Conservation (phyloP, 2,329 filamentous ascomycete genomes). For the Alternaria triticimaculans region DNA sequence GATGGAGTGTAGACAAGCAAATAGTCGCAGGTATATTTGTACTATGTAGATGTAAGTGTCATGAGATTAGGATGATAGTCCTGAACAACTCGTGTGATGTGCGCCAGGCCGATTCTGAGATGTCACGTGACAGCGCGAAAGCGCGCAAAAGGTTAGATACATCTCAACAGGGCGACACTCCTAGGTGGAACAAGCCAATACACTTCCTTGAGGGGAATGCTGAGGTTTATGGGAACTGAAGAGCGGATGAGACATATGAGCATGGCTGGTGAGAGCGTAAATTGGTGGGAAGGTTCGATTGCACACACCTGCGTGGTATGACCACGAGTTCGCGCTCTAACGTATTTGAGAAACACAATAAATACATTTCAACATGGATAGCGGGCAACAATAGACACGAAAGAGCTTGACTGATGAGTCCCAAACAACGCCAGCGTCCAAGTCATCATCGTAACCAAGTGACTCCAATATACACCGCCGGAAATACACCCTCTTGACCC, state of each 20-base stretch:
- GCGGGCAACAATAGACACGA: neutral
- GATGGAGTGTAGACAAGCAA: neutral
- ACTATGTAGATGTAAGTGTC: neutral
- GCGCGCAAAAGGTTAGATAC: neutral
- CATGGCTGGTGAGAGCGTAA: neutral
- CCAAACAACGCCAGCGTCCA: neutral
- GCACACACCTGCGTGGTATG: neutral
- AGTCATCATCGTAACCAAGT: slow-evolving; percentile 1
- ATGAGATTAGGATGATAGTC: neutral
- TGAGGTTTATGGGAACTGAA: neutral
- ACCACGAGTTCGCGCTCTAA: neutral
- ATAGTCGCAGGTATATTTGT: neutral
- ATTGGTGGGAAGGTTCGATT: neutral
- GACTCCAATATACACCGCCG: neutral
- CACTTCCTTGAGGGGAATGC: neutral
- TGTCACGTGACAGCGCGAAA: neutral
- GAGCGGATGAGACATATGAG: neutral
- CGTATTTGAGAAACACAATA: too few species aligned
- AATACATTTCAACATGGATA: neutral
- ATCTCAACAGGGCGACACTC: neutral
- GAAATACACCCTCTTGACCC: neutral
- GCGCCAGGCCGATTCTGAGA: neutral
- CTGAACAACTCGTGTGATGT: neutral
- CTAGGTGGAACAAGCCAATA: neutral
- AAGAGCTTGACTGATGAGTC: neutral